Percentiles rank a stretch among this genome's conserved stretches.
Evolutionary conservation across 257 asterid genomes (phyloP).

Genomic region (Anisodus tanguticus): DNA sequence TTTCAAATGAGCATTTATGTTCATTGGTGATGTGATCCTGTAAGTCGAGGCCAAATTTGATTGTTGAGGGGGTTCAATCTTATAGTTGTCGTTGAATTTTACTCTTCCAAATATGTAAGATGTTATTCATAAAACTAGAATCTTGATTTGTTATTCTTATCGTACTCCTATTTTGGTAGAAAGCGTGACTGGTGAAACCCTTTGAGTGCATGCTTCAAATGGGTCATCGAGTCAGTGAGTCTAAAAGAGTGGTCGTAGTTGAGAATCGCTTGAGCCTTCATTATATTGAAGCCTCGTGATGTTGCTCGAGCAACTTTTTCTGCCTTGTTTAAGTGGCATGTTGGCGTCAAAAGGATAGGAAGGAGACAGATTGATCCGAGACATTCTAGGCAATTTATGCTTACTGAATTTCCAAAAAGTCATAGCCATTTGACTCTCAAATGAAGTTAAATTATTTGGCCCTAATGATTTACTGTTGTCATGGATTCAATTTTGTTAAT

Average conservation of each 20-base stretch:
- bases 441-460: not conserved
- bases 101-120: not conserved
- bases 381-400: not conserved
- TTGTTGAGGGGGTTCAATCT: not conserved
- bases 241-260: not conserved
- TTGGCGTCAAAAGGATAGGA: not conserved
- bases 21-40: slow-evolving; percentile 2
- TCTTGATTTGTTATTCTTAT: not conserved
- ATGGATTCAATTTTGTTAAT: not conserved
- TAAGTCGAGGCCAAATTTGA: not conserved
- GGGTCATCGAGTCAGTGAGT: not conserved
- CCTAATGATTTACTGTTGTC: slow-evolving; percentile 1
- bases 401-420: not conserved
- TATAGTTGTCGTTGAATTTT: not conserved
- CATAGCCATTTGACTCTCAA: not conserved
- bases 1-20: not conserved
- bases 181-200: not conserved
- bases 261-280: not conserved
- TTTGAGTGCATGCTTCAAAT: slow-evolving; percentile 9
- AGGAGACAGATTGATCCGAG: not conserved
- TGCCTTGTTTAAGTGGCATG: not conserved
- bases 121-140: not conserved
- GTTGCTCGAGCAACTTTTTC: not conserved
- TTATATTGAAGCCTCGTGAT: not conserved
- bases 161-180: not conserved